Percentiles rank a stretch among this genome's conserved stretches.
Conservation (phyloP, 2,329 filamentous ascomycete genomes). For the Dactylellina parvicollis region DNA sequence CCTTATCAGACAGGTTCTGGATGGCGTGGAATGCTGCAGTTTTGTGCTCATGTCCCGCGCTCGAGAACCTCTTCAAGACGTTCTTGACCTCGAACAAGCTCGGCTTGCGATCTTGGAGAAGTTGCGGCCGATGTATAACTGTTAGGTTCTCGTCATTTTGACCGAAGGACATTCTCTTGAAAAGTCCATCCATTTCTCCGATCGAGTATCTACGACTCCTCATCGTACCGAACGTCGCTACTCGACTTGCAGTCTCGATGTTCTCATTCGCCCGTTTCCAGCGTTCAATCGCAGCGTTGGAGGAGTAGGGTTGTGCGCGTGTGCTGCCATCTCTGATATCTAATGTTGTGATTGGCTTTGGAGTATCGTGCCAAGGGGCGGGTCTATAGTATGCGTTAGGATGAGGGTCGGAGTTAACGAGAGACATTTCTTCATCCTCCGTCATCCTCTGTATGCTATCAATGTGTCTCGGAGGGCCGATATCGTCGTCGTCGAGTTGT, state of each 20-base stretch:
- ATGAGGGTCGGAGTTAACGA: constrained; percentile 59
- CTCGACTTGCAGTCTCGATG: constrained; percentile 63
- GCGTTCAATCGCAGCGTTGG: constrained; percentile 65
- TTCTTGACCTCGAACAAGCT: constrained; percentile 53
- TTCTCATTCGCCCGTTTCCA: constrained; percentile 64
- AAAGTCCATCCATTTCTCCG: constrained; percentile 57
- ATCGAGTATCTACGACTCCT: constrained; percentile 55
- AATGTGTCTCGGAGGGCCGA: constrained; percentile 33
- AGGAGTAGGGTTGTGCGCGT: constrained; percentile 63
- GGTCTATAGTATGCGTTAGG: constrained; percentile 56
- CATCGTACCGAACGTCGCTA: constrained; percentile 58
- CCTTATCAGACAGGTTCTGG: constrained; percentile 44
- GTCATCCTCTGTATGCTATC: constrained; percentile 56
- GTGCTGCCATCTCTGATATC: constrained; percentile 59
- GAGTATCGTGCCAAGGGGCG: constrained; percentile 58
- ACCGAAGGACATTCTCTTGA: constrained; percentile 57
- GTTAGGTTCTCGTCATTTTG: constrained; percentile 54
- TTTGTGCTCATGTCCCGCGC: constrained; percentile 48
- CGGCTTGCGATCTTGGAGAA: constrained; percentile 38
- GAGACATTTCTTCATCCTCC: constrained; percentile 55
- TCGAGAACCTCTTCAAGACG: constrained; percentile 50
- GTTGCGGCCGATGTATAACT: constrained; percentile 31
- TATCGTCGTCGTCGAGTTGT: constrained; percentile 40
- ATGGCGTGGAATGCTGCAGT: constrained; percentile 42
- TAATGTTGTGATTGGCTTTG: constrained; percentile 62